Base-by-base conservation (phyloP, 129 eudicot genomes). In the Helianthus annuus region DNA sequence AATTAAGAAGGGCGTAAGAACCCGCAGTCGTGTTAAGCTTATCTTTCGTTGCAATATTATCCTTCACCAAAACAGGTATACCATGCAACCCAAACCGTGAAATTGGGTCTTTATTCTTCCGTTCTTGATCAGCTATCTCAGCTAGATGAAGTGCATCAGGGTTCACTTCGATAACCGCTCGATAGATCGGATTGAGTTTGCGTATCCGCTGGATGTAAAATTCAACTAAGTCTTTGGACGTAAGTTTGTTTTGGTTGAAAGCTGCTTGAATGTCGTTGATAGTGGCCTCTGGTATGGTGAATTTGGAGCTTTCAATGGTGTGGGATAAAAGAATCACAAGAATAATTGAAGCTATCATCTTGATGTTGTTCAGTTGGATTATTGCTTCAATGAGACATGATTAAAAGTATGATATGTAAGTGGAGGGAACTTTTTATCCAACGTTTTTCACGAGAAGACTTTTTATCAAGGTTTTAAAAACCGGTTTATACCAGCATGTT, bases 11-110 rank as follows among this genome's bases (percentile, higher is more conserved):
- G 0, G 90, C 88, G 40, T 77, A 84, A 1, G 88, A 83, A 0
- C 91, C 91, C 13, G 88, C 46, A 6, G 46, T 42, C 46, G 46
- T 42, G 46, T 42, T 42, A 42, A 42, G 46, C 46, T 42, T 42
- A 79, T 88, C 91, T 68, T 83, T 85, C 7, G 91, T 88, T 24
- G 83, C 87, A 76, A 88, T 88, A 45, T 63, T 81, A 63, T 88
- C 96, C 73, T 88, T 88, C 52, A 88, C 56, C 76, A 88, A 65
- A 70, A 88, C 53, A 4, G 91, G 91, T 48, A 88, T 85, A 15
- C 91, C 91, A 42, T 83, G 85, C 24, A 88, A 69, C 36, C 68
- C 64, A 39, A 51, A 66, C 6, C 56, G 5, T 0, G 80, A 81
- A 0, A 58, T 76, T 0, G 72, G 48, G 34, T 38, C 4, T 12